These are phyloP conservation scores for Xylaria sp. DNA, from an alignment of 495 filamentous ascomycete species.

Conservation along the genomic window DNA sequence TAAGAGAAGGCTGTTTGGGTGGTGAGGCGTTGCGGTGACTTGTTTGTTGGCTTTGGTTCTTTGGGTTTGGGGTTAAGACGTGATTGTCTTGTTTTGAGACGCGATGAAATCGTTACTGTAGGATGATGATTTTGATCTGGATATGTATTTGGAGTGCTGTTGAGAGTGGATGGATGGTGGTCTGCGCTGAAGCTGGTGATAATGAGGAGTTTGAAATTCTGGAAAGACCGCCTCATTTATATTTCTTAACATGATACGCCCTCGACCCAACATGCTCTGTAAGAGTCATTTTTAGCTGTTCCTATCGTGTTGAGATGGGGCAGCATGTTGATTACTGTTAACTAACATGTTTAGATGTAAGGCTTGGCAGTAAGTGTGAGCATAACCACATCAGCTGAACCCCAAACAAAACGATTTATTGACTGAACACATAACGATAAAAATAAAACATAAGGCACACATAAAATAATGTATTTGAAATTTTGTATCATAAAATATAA, in stretches of 20 bases:
- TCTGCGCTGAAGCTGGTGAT: not conserved
- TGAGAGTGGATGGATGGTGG: not conserved
- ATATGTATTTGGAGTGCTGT: no score
- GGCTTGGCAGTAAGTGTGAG: conserved; percentile 14
- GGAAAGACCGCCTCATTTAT: not conserved
- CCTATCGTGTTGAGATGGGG: not conserved
- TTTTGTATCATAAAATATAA: conserved; percentile 10
- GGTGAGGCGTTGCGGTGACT: conserved; percentile 6
- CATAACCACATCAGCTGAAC: not conserved
- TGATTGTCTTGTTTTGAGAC: not conserved
- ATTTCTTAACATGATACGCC: not conserved
- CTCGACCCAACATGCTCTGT: not conserved
- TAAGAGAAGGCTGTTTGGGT: not conserved
- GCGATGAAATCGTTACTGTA: not conserved
- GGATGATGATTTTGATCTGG: not conserved
- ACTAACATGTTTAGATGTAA: conserved; percentile 21
- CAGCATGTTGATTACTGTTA: not conserved
- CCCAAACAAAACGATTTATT: not conserved
- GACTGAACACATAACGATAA: not conserved
- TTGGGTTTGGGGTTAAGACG: not conserved
- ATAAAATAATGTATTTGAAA: not conserved
- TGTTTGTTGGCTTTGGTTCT: not conserved
- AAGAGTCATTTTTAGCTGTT: not conserved
- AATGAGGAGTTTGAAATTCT: not conserved
- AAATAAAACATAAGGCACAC: not conserved